Base-by-base conservation (phyloP, 2,329 filamentous ascomycete genomes). In the Apiospora marii region DNA sequence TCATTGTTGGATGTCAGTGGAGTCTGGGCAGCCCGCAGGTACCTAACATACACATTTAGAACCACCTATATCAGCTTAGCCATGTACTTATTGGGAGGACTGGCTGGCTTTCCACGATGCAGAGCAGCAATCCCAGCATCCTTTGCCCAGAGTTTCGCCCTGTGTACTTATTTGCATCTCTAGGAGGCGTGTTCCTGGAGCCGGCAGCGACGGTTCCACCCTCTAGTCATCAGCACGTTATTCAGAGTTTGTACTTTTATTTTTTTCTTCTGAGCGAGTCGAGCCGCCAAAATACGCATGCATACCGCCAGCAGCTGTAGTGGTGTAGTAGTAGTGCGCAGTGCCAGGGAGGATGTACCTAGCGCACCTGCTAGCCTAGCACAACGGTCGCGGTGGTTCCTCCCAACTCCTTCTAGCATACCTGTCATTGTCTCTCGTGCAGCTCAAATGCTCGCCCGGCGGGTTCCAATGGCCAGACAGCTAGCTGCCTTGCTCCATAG, bases 321-420 rank as follows among this genome's bases (percentile, higher is more conserved):
- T 41, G 16, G 46, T 48, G 46, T 22, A 5, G 46, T 61, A 30
- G 46, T 61, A 30, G 51, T 34, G 27, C 13, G 58, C 30, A 64
- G 58, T 64, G 58, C 34, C 58, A 41, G 2, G 2, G 27, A 30
- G 27, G 27, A 30, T 30, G 27, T 37, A 41, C 34, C 34, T 64
- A 64, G 58, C 34, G 58, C 58, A 41, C 58, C 58, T 64, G 58
- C 58, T 64, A 64, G 30, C 58, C 34, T 64, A 64, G 34, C 53
- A 61, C 34, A 61, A 61, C 53, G 53, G 53, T 61, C 53, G 53
- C 58, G 58, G 58, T 64, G 30, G 58, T 64, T 64, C 58, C 58
- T 64, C 58, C 34, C 58, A 64, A 64, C 58, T 64, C 30, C 58
- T 41, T 64, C 34, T 64, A 64, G 58, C 58, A 64, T 64, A 64